Conservation (phyloP, 1,139 yeast species). For the Geotrichum reessii region DNA sequence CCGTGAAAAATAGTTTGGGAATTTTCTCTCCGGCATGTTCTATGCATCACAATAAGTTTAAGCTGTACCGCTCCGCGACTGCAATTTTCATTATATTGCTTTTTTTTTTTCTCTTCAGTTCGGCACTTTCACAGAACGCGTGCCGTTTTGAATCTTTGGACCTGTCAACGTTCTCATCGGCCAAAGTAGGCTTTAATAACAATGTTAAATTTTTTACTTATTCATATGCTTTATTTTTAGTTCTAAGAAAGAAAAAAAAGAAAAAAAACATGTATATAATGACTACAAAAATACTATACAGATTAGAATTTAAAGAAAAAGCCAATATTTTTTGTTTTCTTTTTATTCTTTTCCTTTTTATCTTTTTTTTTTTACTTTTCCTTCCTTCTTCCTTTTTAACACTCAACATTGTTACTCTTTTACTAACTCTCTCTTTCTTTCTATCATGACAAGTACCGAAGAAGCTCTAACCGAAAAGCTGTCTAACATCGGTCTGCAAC, state of each 20-base stretch:
- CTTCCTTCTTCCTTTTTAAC: no score
- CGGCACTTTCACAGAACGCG: neutral
- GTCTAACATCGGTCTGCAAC: constrained; percentile 24
- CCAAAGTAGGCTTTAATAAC: neutral
- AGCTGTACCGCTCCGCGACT: neutral
- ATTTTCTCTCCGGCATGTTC: neutral
- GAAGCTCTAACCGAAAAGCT: constrained; percentile 18
- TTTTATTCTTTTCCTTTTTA: neutral
- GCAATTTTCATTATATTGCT: no score
- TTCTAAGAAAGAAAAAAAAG: no score
- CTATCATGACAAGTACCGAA: neutral
- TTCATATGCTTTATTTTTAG: no score
- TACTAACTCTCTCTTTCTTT: neutral
- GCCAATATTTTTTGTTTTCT: neutral
- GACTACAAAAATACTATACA: neutral
- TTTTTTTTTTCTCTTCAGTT: no score
- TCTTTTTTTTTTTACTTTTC: neutral
- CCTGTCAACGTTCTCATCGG: no score
- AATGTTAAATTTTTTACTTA: neutral
- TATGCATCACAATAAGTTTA: neutral
- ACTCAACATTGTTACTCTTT: neutral
- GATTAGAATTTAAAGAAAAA: no score
- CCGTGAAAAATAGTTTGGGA: neutral
- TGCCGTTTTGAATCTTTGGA: neutral
- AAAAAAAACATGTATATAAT: no score